phyloP scores from a whole-genome alignment of 1,284 basidiomycete genomes.

The Paramarasmius palmivorus region DNA sequence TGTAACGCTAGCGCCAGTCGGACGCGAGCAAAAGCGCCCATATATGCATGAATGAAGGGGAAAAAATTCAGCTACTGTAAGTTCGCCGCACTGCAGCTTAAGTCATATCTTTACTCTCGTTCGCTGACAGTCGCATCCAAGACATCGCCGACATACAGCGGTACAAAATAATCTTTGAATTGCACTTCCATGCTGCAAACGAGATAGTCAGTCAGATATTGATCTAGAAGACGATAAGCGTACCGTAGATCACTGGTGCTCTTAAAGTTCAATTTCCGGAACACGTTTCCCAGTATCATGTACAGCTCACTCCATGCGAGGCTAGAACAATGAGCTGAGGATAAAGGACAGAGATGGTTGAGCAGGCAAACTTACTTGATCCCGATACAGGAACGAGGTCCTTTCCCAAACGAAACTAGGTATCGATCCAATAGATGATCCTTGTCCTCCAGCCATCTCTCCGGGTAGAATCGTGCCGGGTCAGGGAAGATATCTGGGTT shows the following conservation, averaged over 20 bases:
- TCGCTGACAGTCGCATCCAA: too few relatives aligned
- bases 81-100: too few relatives aligned
- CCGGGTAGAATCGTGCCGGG: background rate
- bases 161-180: background rate
- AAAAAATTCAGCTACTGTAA: too few relatives aligned
- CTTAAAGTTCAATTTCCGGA: background rate
- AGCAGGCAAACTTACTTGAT: background rate
- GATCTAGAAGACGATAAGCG: background rate
- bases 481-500: conserved; percentile 1
- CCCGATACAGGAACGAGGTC: background rate
- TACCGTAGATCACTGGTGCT: background rate
- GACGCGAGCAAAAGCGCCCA: too few relatives aligned
- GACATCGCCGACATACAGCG: background rate
- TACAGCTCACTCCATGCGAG: too few relatives aligned
- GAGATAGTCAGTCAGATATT: background rate
- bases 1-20: too few relatives aligned
- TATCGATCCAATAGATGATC: background rate
- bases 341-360: background rate
- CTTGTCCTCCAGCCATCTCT: background rate
- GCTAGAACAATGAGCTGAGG: background rate
- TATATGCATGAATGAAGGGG: too few relatives aligned
- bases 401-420: background rate
- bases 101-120: too few relatives aligned
- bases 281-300: too few relatives aligned
- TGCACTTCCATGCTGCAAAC: background rate